Evolutionary conservation across 306 rosid species (phyloP).

Genomic region (Dryas octopetala): DNA sequence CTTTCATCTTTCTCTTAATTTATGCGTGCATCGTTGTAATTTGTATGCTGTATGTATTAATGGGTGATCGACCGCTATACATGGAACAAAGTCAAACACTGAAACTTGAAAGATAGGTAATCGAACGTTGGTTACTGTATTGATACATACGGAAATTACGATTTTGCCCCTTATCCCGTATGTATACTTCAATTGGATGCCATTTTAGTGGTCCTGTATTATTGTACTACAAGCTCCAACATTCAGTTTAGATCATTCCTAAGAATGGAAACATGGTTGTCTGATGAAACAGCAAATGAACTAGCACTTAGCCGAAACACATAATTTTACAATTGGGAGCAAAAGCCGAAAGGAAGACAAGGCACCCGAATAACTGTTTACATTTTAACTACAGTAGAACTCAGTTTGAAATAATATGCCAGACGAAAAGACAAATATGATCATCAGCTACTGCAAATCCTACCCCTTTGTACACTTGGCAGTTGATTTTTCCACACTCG

Average conservation of each 20-base stretch:
- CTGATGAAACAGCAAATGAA: not conserved
- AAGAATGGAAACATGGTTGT: not conserved
- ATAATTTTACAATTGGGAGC: slow-evolving; percentile 24
- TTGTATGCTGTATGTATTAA: no score
- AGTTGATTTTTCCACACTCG: slow-evolving; percentile 22
- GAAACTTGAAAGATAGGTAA: not conserved
- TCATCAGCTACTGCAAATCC: slow-evolving; percentile 37
- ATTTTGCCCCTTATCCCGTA: not conserved
- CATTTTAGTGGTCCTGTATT: no score
- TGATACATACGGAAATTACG: not conserved
- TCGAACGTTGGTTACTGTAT: not conserved
- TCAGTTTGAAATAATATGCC: slow-evolving; percentile 33
- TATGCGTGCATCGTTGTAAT: not conserved
- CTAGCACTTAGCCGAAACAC: not conserved
- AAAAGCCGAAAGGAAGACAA: slow-evolving; percentile 6
- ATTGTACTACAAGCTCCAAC: no score
- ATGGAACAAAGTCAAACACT: not conserved
- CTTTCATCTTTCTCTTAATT: slow-evolving; percentile 17
- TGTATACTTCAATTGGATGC: no score
- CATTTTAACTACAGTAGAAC: slow-evolving; percentile 35
- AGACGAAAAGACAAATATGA: slow-evolving; percentile 10
- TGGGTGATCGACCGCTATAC: no score
- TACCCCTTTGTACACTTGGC: slow-evolving; percentile 60
- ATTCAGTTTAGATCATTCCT: not conserved
- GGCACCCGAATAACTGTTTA: slow-evolving; percentile 14